Base-by-base conservation (phyloP, 768 basidiomycete species). In the Rubroboletus pulcherrimus region DNA sequence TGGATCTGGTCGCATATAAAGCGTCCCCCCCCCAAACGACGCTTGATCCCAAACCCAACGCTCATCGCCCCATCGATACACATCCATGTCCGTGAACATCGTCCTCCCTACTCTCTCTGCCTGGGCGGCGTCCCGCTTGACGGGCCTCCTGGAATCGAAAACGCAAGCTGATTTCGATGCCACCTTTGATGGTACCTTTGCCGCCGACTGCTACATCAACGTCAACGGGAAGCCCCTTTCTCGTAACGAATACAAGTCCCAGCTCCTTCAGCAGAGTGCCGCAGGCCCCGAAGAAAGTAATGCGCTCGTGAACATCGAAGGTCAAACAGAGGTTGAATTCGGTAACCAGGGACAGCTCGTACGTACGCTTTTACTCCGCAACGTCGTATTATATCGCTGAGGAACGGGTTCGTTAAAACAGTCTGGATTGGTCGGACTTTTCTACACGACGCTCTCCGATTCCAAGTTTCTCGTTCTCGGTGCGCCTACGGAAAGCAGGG, bases 161-260 rank as follows among this genome's bases (percentile, higher is more conserved):
- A 75, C 68, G 5, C 40, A 63, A 24, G 54, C 55, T 0, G 70
- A 65, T 17, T 77, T 80, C 55, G 55, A 73, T 45, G 33, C 55
- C 19, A 71, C 74, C 0, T 78, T 81, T 64, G 73, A 80, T 35
- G 63, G 54, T 2, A 76, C 78, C 55, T 63, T 82, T 54, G 71
- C 75, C 7, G 31, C 65, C 37, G 24, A 75, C 15, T 73, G 69
- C 30, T 63, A 57, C 1, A 65, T 80, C 53, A 71, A 67, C 4
- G 63, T 81, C 52, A 82, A 82, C 57, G 79, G 76, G 17, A 65
- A 68, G 26, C 31, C 65, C 14, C 29, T 75, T 35, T 68, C 74
- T 26, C 75, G 76, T 24, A 71, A 71, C 0, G 69, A 73, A 24
- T 81, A 79, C 68, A 72, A 75, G 61, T 40, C 65, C 47, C 67